These are phyloP conservation scores for Tinospora cordifolia DNA, from an alignment of 164 flowering plant genomes.

Conservation along the genomic window DNA sequence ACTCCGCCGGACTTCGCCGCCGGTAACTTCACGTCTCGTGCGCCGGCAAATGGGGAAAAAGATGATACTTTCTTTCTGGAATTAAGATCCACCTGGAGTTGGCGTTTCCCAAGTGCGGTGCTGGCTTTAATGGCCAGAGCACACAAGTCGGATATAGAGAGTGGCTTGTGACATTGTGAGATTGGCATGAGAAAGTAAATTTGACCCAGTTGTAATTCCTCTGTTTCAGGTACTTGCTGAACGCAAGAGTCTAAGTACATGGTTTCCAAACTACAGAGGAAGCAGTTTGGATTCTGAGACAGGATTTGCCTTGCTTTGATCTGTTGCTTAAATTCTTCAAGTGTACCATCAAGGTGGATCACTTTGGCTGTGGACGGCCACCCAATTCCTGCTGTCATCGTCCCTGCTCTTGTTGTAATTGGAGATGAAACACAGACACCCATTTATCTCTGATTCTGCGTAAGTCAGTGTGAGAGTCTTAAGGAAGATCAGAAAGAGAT, in stretches of 20 bases:
- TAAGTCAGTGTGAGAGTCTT: no score
- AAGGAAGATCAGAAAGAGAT: no score
- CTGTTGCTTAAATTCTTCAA: conserved; percentile 40
- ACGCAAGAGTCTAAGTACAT: conserved; percentile 31
- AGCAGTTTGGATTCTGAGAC: conserved; percentile 35
- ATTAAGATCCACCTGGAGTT: background rate
- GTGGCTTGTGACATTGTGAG: conserved; percentile 22
- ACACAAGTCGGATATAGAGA: conserved; percentile 49
- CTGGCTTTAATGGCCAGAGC: conserved; percentile 52
- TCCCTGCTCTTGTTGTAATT: background rate
- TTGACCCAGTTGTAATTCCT: conserved; percentile 43
- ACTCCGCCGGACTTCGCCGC: no score
- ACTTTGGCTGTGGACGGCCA: conserved; percentile 28
- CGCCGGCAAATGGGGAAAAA: no score
- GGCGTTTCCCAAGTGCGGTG: conserved; percentile 19
- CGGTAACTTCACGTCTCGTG: no score
- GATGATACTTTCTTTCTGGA: no score
- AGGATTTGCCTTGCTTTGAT: conserved; percentile 31
- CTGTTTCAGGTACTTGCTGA: conserved; percentile 28
- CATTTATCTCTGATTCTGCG: no score
- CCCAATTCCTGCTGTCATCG: background rate
- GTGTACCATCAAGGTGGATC: conserved; percentile 40
- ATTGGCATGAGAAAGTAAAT: conserved; percentile 55
- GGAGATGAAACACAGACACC: conserved; percentile 40
- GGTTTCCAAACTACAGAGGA: conserved; percentile 52